These are phyloP conservation scores for Pezicula neosporulosa DNA, from an alignment of 2,329 filamentous ascomycete genomes.

Conservation along the genomic window DNA sequence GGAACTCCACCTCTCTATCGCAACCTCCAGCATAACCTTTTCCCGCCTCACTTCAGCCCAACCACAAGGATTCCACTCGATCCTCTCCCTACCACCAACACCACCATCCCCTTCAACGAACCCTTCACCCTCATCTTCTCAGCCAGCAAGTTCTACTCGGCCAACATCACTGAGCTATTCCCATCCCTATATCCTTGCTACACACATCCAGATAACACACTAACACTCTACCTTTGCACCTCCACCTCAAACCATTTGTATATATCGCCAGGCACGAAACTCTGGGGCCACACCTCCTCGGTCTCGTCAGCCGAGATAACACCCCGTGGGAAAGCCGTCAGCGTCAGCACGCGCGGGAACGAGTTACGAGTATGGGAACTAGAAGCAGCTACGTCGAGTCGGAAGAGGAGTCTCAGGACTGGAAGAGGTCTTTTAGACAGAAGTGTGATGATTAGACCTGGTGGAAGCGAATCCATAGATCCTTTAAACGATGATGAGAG, in stretches of 20 bases:
- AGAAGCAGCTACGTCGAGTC: slow-evolving; percentile 39
- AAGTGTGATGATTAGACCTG: slow-evolving; percentile 50
- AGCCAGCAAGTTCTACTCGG: slow-evolving; percentile 23
- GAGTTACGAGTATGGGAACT: slow-evolving; percentile 67
- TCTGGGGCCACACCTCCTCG: slow-evolving; percentile 72
- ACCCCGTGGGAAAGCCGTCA: slow-evolving; percentile 65
- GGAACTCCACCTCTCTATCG: slow-evolving; percentile 63
- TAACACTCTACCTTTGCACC: slow-evolving; percentile 65
- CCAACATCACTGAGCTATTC: slow-evolving; percentile 37
- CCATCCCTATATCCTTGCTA: slow-evolving; percentile 67
- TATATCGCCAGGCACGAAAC: slow-evolving; percentile 56
- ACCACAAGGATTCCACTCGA: slow-evolving; percentile 39
- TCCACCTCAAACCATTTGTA: slow-evolving; percentile 53
- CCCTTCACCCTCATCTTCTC: slow-evolving; percentile 34
- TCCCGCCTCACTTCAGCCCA: slow-evolving; percentile 49
- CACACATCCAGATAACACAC: slow-evolving; percentile 69
- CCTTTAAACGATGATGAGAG: slow-evolving; percentile 4
- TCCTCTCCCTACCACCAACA: slow-evolving; percentile 22
- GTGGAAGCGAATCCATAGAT: slow-evolving; percentile 18
- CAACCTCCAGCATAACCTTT: slow-evolving; percentile 31
- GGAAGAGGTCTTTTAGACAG: slow-evolving; percentile 38
- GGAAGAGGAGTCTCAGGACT: slow-evolving; percentile 27
- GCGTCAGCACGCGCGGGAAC: slow-evolving; percentile 57
- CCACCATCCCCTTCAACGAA: slow-evolving; percentile 38
- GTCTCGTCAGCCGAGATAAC: slow-evolving; percentile 67